Evolutionary conservation across 106 monocot genomes (phyloP).

Genomic region (Chionographis japonica): DNA sequence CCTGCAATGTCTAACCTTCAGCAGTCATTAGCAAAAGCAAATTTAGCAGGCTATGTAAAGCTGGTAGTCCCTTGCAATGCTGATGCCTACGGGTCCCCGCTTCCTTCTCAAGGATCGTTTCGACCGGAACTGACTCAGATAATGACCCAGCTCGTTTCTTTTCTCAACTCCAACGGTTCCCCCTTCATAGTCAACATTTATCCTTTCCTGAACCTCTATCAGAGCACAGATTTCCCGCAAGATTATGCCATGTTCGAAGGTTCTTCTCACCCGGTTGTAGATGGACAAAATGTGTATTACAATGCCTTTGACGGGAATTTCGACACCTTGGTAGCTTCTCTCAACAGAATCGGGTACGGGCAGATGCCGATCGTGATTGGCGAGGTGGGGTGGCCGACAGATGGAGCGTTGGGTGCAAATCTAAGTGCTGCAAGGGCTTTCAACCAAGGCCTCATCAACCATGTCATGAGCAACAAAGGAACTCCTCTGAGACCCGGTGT

Average conservation of each 20-base stretch:
- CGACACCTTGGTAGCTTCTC: constrained; percentile 73
- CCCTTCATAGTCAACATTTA: constrained; percentile 85
- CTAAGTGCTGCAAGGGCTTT: constrained; percentile 71
- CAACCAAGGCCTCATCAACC: constrained; percentile 79
- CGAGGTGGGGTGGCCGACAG: constrained; percentile 88
- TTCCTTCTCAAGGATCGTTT: constrained; percentile 83
- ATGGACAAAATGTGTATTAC: constrained; percentile 63
- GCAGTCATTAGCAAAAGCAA: constrained; percentile 63
- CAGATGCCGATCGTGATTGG: constrained; percentile 76
- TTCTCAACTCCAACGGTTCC: constrained; percentile 66
- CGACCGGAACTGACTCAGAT: constrained; percentile 62
- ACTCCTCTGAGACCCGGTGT: constrained; percentile 66
- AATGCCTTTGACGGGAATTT: constrained; percentile 91
- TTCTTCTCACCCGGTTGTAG: constrained; percentile 64
- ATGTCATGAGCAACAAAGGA: constrained; percentile 64
- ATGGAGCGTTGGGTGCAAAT: constrained; percentile 64
- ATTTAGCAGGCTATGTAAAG: constrained; percentile 69
- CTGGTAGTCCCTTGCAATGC: constrained; percentile 93
- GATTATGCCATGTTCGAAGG: constrained; percentile 86
- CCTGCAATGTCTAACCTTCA: constrained; percentile 69
- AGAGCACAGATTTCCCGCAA: constrained; percentile 74
- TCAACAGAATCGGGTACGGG: constrained; percentile 59
- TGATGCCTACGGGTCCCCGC: constrained; percentile 62
- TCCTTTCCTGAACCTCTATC: constrained; percentile 75
- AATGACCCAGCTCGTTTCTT: constrained; percentile 65